Conservation (phyloP, 768 basidiomycete species). For the Dioszegia crocea region DNA sequence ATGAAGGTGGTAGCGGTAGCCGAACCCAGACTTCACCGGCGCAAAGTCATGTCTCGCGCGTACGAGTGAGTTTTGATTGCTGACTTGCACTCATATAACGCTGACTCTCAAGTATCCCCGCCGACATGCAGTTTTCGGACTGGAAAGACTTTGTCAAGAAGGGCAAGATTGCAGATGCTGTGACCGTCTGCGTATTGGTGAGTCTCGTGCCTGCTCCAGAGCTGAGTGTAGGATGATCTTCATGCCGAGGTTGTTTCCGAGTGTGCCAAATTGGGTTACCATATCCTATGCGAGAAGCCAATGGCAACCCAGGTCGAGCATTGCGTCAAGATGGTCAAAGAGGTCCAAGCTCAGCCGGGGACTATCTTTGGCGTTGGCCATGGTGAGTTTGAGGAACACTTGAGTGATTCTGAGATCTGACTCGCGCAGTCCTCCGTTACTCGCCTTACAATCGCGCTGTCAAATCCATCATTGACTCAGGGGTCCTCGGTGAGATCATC, state of each 20-base stretch:
- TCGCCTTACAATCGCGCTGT: slow-evolving; percentile 75
- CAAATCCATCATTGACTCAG: slow-evolving; percentile 65
- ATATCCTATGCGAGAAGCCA: slow-evolving; percentile 88
- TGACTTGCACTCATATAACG: background rate
- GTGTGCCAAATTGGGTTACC: slow-evolving; percentile 76
- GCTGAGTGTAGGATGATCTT: slow-evolving; percentile 62
- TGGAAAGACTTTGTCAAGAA: slow-evolving; percentile 69
- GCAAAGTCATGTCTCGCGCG: slow-evolving; percentile 57
- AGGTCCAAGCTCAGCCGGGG: slow-evolving; percentile 60
- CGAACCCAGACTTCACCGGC: slow-evolving; percentile 70
- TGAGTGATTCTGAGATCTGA: background rate
- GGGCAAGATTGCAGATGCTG: slow-evolving; percentile 75
- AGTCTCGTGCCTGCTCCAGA: background rate
- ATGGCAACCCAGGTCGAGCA: slow-evolving; percentile 74
- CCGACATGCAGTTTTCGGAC: slow-evolving; percentile 64
- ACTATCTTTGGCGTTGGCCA: slow-evolving; percentile 84
- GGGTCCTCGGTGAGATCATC: slow-evolving; percentile 68
- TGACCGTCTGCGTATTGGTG: slow-evolving; percentile 64
- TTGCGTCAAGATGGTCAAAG: slow-evolving; percentile 69
- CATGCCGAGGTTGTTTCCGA: slow-evolving; percentile 70
- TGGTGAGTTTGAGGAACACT: slow-evolving; percentile 60
- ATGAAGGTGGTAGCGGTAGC: slow-evolving; percentile 81
- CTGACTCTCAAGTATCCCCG: slow-evolving; percentile 55
- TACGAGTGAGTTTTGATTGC: slow-evolving; percentile 50
- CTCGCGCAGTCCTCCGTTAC: slow-evolving; percentile 68